phyloP scores from a whole-genome alignment of 2,329 filamentous ascomycete species.

The Cryphonectria japonica region DNA sequence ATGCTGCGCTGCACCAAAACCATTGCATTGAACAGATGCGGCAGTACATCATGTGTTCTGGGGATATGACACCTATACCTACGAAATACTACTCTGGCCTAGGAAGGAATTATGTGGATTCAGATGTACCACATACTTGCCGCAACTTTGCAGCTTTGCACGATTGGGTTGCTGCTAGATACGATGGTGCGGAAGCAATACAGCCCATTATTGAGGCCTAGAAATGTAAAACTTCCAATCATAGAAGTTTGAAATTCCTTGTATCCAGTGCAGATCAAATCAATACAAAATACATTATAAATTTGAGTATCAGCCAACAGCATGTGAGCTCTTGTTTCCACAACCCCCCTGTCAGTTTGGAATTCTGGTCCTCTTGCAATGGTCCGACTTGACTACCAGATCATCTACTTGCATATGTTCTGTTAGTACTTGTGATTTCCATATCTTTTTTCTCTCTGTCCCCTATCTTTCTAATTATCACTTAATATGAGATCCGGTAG shows the following conservation, averaged over 20 bases:
- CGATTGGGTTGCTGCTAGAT: not conserved
- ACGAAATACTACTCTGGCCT: not conserved
- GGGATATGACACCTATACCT: slow-evolving; percentile 31
- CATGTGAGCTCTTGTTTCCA: too few relatives aligned
- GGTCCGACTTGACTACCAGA: too few relatives aligned
- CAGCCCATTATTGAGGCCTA: not conserved
- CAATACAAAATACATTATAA: too few relatives aligned
- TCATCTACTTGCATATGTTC: too few relatives aligned
- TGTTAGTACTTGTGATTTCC: too few relatives aligned
- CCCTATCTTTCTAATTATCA: too few relatives aligned
- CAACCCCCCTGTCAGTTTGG: too few relatives aligned
- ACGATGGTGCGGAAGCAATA: not conserved
- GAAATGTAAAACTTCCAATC: not conserved
- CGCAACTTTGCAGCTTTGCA: not conserved
- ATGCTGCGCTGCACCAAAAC: slow-evolving; percentile 26
- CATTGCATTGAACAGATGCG: slow-evolving; percentile 32
- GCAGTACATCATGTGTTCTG: slow-evolving; percentile 31
- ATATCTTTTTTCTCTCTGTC: too few relatives aligned
- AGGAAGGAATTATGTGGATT: not conserved
- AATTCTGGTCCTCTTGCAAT: too few relatives aligned
- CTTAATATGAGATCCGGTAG: too few relatives aligned
- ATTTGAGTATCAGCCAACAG: too few relatives aligned
- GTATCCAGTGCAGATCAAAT: too few relatives aligned
- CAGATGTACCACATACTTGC: not conserved
- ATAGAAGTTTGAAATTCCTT: not conserved